phyloP scores from a whole-genome alignment of 1,284 basidiomycete species.

The Pseudozyma pruni region DNA sequence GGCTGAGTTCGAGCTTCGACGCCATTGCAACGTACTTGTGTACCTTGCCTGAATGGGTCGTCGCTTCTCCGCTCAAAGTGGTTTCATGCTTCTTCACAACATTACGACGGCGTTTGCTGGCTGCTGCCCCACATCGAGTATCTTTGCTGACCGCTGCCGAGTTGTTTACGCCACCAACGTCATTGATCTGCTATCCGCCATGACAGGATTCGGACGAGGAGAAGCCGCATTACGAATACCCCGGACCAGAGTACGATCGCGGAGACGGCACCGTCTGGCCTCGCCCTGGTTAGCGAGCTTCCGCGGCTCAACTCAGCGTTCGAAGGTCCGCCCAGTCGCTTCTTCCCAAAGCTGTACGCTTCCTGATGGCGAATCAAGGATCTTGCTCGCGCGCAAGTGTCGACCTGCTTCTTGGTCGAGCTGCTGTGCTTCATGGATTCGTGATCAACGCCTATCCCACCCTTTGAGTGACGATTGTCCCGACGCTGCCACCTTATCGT shows the following conservation, averaged over 20 bases:
- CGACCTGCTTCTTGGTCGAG: too few relatives aligned
- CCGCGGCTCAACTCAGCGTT: not conserved
- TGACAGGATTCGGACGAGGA: conserved; percentile 60
- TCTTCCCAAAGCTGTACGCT: not conserved
- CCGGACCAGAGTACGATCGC: conserved; percentile 51
- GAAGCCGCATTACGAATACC: conserved; percentile 52
- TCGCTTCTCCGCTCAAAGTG: conserved; percentile 13
- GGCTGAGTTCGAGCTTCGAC: conserved; percentile 3
- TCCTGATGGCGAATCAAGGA: too few relatives aligned
- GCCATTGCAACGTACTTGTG: too few relatives aligned
- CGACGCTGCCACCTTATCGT: too few relatives aligned
- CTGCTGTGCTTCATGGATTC: too few relatives aligned
- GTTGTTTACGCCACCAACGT: not conserved
- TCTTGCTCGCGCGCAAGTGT: too few relatives aligned
- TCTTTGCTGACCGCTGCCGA: conserved; percentile 6
- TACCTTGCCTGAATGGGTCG: not conserved
- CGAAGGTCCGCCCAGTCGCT: conserved; percentile 6
- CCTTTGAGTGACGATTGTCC: too few relatives aligned
- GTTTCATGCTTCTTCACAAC: conserved; percentile 12
- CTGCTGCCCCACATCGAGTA: not conserved
- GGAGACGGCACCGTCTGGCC: conserved; percentile 54
- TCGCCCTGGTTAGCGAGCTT: conserved; percentile 19
- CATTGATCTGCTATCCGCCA: not conserved
- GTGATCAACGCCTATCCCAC: too few relatives aligned
- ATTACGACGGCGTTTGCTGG: not conserved